Evolutionary conservation across 202 grass and related monocot genomes (phyloP), one percentile per base, ranked within the genome.

Genomic region (Panicum virgatum): DNA sequence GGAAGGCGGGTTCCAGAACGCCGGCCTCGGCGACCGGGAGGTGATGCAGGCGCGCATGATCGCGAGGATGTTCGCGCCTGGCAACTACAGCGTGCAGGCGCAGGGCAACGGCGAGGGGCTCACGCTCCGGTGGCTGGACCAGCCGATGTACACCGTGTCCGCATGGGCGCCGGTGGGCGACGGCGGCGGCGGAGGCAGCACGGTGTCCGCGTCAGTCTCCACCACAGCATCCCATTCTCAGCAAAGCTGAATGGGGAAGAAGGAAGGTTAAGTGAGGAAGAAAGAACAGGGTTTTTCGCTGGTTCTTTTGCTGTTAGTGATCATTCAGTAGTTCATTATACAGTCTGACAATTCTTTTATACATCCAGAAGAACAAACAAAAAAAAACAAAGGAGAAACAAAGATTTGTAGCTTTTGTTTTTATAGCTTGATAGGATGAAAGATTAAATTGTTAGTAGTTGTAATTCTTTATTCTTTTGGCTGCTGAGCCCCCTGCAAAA

Each of bases 131-230:
- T 99, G 96, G 96, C 12, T 85, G 15, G 83, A 92, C 25, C 89
- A 87, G 73, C 52, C 89, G 20, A 72, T 99, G n/a, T 99, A 93
- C 82, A 99, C 96, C 43, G 91, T 99, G 37, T 89, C 93, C 12
- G 92, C 96, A 19, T 98, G 96, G 96, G 25, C 81, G 62, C 90
- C 78, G 44, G 84, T 69, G 4, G 46, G 22, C 70, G 92, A 93
- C 44, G 85, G 45, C 48, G 83, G 82, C 51, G 88, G 86, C 18
- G 93, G 86, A 14, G 86, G 86, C 62, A 89, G 90, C 89, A 84
- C 92, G 37, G 65, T 92, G 83, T 89, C 88, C 2, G 84, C 84
- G 54, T 94, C 89, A 26, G 75, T 71, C 54, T 94, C 89, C 62
- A 91, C 92, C 75, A 87, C 96, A 45, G 82, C 92, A 53, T 89